phyloP scores from a whole-genome alignment of 2,329 filamentous ascomycete species.

The Exutisphaerella laricina region DNA sequence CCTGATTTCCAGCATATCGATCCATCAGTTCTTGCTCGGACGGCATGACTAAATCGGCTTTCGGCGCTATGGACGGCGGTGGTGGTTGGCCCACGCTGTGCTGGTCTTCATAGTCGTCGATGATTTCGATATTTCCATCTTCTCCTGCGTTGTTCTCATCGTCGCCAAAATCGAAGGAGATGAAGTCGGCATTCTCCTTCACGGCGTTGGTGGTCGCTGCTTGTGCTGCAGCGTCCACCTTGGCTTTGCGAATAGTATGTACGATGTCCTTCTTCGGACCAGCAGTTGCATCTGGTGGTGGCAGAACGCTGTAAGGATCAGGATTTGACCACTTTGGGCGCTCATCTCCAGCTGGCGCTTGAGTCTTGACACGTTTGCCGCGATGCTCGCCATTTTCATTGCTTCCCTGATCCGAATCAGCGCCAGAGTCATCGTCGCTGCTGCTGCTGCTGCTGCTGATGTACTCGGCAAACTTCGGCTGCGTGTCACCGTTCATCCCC shows the following conservation, averaged over 20 bases:
- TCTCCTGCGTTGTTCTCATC: conserved; percentile 33
- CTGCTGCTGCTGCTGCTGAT: conserved; percentile 32
- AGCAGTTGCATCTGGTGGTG: conserved; percentile 66
- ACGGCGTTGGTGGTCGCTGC: conserved; percentile 36
- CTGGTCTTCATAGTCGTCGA: conserved; percentile 27
- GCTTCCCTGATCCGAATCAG: conserved; percentile 26
- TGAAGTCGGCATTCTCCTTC: conserved; percentile 67
- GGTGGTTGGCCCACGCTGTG: conserved; percentile 36
- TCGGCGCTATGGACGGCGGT: conserved; percentile 15
- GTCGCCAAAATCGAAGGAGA: conserved; percentile 55
- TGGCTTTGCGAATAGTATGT: conserved; percentile 84
- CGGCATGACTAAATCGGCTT: conserved; percentile 21
- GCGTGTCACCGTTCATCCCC: conserved; percentile 38
- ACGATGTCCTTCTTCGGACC: conserved; percentile 82
- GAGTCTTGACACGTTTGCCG: conserved; percentile 29
- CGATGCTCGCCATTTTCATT: conserved; percentile 23
- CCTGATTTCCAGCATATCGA: conserved; percentile 4
- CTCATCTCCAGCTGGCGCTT: conserved; percentile 9
- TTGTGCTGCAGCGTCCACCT: conserved; percentile 56
- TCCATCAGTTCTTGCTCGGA: conserved; percentile 21
- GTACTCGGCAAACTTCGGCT: conserved; percentile 40
- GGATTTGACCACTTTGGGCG: conserved; percentile 89
- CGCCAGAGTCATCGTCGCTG: conserved; percentile 18
- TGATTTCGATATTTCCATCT: conserved; percentile 9
- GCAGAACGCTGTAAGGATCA: conserved; percentile 84